Conservation (phyloP, 2,329 filamentous ascomycete genomes). For the Sporothrix globosa region DNA sequence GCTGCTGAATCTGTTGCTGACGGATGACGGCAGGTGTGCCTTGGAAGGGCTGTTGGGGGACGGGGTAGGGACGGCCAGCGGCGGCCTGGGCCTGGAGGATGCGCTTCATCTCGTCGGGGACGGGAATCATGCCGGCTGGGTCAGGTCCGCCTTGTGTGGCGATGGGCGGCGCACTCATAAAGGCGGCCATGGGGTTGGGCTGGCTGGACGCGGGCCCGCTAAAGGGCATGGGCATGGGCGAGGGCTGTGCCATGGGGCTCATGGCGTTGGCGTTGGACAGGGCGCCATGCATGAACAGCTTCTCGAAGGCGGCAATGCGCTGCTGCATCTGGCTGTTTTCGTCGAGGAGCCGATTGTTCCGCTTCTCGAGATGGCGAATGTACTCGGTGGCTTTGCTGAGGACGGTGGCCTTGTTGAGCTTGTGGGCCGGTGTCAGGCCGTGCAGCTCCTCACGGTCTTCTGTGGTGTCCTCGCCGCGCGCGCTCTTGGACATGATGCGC, state of each 20-base stretch:
- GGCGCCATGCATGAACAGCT: constrained; percentile 77
- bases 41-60: constrained; percentile 47
- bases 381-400: constrained; percentile 96
- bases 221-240: constrained; percentile 57
- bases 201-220: constrained; percentile 41
- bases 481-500: constrained; percentile 77
- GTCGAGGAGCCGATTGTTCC: constrained; percentile 78
- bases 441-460: constrained; percentile 80
- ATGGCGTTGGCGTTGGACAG: constrained; percentile 60
- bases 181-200: constrained; percentile 47
- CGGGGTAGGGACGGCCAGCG: constrained; percentile 56
- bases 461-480: constrained; percentile 67
- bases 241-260: constrained; percentile 56
- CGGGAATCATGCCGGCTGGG: constrained; percentile 63
- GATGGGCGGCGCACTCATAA: constrained; percentile 47
- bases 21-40: constrained; percentile 52
- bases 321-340: constrained; percentile 80
- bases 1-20: constrained; percentile 61
- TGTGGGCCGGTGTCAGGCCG: constrained; percentile 83
- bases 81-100: constrained; percentile 62
- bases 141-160: constrained; percentile 45
- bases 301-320: constrained; percentile 73
- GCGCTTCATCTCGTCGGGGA: constrained; percentile 68
- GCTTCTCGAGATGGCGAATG: constrained; percentile 89
- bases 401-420: constrained; percentile 97